These are phyloP conservation scores for Simplicillium aogashimaense DNA, from an alignment of 2,329 filamentous ascomycete species.

Conservation along the genomic window DNA sequence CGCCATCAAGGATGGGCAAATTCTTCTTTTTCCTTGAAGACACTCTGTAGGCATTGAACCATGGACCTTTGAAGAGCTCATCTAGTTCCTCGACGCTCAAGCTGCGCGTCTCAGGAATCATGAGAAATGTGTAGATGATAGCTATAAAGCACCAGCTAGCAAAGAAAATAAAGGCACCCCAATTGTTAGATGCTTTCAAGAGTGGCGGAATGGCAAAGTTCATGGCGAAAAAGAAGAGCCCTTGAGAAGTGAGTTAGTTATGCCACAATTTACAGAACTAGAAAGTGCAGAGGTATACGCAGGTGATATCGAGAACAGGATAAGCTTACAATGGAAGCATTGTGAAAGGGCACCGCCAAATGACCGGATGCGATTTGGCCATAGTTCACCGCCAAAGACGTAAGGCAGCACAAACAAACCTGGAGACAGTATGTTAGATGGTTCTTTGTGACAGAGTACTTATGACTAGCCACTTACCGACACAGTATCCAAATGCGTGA, in stretches of 20 bases:
- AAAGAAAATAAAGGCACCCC: conserved; percentile 33
- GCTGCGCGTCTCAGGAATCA: conserved; percentile 28
- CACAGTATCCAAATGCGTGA: conserved; percentile 33
- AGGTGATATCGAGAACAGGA: conserved; percentile 15
- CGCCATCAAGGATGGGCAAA: neutral
- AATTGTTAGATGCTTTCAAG: conserved; percentile 22
- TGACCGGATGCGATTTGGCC: conserved; percentile 32
- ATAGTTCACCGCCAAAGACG: conserved; percentile 32
- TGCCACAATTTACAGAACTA: conserved; percentile 3
- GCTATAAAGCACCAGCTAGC: conserved; percentile 25
- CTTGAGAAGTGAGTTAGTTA: conserved; percentile 14
- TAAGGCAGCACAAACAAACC: conserved; percentile 28
- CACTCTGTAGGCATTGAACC: conserved; percentile 11
- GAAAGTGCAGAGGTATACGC: too few species aligned
- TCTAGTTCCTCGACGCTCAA: conserved; percentile 27
- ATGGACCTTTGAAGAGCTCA: conserved; percentile 20
- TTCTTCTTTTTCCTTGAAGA: neutral
- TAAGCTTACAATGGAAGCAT: conserved; percentile 20
- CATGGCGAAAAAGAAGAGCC: conserved; percentile 31
- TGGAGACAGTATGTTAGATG: conserved; percentile 14
- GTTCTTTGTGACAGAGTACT: neutral
- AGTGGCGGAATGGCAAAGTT: conserved; percentile 22
- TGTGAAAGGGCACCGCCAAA: conserved; percentile 27
- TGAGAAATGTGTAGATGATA: conserved; percentile 25
- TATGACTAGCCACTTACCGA: conserved; percentile 7